phyloP scores from a whole-genome alignment of 257 asterid species.

The Primulina tabacum region DNA sequence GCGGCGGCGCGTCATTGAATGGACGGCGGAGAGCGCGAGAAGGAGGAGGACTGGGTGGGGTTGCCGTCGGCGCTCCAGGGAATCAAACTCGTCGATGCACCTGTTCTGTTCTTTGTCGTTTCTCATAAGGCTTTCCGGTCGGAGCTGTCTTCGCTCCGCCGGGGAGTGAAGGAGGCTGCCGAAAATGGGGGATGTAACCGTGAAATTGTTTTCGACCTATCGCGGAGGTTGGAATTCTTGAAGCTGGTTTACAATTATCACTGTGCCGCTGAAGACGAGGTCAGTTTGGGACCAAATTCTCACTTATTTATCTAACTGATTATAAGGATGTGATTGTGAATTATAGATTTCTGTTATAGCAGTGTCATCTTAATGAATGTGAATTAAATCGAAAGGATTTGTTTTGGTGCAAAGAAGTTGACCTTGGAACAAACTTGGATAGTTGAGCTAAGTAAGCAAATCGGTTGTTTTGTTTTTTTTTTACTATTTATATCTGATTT shows the following conservation, averaged over 20 bases:
- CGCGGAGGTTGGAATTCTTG: constrained; percentile 64
- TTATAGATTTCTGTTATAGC: background rate
- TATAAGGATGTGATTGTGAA: background rate
- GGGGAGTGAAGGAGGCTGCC: constrained; percentile 50
- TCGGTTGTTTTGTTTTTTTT: too few relatives aligned
- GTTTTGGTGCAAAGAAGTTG: constrained; percentile 20
- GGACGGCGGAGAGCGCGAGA: constrained; percentile 57
- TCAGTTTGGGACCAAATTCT: constrained; percentile 20
- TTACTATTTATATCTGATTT: too few relatives aligned
- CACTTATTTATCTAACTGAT: background rate
- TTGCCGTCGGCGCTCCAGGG: constrained; percentile 37
- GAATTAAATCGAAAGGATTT: background rate
- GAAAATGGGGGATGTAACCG: constrained; percentile 27
- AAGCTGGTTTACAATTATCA: constrained; percentile 68
- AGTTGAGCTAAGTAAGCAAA: background rate
- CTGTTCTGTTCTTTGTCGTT: constrained; percentile 65
- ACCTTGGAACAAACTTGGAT: constrained; percentile 17
- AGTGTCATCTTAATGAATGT: background rate
- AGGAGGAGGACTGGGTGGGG: constrained; percentile 52
- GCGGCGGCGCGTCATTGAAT: constrained; percentile 32
- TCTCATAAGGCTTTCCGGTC: constrained; percentile 70
- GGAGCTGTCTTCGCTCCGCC: constrained; percentile 58
- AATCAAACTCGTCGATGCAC: constrained; percentile 60
- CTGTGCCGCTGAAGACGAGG: constrained; percentile 91
- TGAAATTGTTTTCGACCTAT: constrained; percentile 42